Evolutionary conservation across 139 green algal genomes (phyloP), one percentile per base, ranked within the genome.

Genomic region (Gonium pectorale): DNA sequence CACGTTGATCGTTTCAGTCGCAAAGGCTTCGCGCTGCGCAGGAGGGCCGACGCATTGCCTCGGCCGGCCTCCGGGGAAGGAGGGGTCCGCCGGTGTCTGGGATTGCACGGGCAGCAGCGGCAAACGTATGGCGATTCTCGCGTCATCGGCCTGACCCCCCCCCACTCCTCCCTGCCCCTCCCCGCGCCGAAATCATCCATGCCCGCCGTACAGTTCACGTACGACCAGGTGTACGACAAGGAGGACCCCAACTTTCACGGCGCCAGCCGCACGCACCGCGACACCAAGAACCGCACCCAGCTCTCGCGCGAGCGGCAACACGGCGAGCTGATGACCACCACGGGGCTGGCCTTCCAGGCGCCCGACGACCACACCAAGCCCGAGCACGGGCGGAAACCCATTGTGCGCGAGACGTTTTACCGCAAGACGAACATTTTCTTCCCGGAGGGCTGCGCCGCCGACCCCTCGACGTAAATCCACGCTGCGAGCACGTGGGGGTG

Each of bases 371-470:
- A 94, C 77, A 27, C 75, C 79, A 97, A 97, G 91, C 94, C 94
- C 7, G 83, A 95, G 87, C 93, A 93, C 86, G 94, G 91, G 2
- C 86, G 88, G 51, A 93, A 94, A 87, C 94, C 94, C 2, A 81
- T 97, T 26, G 87, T 97, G 38, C 69, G 89, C n/a, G 91, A 94
- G 69, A 95, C 92, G n/a, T 96, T 96, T 73, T 96, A 94, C 93
- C 71, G 94, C 24, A 91, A 91, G 66, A 96, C 91, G 17, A 96
- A 95, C 79, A 80, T 94, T 3, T 75, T 90, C 31, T 95, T 94
- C 80, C 91, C 90, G 8, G 63, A 90, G 56, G 89, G 85, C 46
- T 93, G 89, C 74, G 75, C 88, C 29, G 89, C 90, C 1, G 85
- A 89, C 49, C 79, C 85, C 29, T 64, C 63, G 60, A 77, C 83